Base-by-base conservation (phyloP, 768 basidiomycete genomes). In the Phylloporus sp. region DNA sequence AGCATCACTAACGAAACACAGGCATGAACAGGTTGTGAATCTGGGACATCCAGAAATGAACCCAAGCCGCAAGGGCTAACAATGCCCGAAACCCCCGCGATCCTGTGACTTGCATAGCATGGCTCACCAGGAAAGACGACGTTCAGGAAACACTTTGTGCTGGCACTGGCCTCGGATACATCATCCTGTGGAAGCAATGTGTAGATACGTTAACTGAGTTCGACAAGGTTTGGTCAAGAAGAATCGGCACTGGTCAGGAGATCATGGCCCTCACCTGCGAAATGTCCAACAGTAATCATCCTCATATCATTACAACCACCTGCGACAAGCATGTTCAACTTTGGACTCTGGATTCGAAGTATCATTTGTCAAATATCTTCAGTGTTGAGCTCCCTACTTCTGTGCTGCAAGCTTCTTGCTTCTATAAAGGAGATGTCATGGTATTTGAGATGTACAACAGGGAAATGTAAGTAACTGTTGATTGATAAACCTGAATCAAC, bases 101-200 rank as follows among this genome's bases (percentile, higher is more conserved):
- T 36, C 54, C 45, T 5, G 28, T 55, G 22, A 55, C 54, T n/a
- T 52, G 50, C 7, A 13, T 43, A 16, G 5, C 20, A 27, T 55
- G 54, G 54, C 27, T 55, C 5, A 36, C 45, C 16, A 18, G 15
- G 15, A 46, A 52, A n/a, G 39, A 49, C 10, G 24, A 42, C 5
- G 1, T 6, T 16, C 13, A 31, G 2, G 40, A 55, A 18, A 47
- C 34, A 13, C 40, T 55, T 5, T 55, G 54, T 16, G 39, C 26
- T 6, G 31, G 54, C 12, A 52, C 50, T 5, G 50, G 54, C 16
- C 54, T 55, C 1, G 45, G 54, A 10, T 52, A 52, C n/a, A 6
- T 55, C 3, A n/a, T 42, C 4, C 6, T 55, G 15, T 55, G 49
- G 50, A 26, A 35, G 7, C 54, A 55, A 26, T 16, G 35, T 4